Conservation (phyloP, 1,139 yeast genomes). For the Zygosaccharomyces pseudobailii region DNA sequence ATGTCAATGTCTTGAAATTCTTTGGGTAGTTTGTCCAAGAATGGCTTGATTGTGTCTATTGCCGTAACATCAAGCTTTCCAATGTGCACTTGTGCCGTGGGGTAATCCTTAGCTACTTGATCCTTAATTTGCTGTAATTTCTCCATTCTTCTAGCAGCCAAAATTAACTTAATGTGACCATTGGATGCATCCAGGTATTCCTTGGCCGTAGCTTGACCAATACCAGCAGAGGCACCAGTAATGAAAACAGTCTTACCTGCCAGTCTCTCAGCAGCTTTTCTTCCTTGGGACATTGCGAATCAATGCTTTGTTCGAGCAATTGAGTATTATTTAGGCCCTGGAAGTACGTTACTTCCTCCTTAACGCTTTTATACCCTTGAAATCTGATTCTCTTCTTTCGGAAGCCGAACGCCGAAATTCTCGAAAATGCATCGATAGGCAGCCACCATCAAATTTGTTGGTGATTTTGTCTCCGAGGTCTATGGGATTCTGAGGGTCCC, state of each 20-base stretch:
- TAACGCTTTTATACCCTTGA: background rate
- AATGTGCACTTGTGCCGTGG: slow-evolving; percentile 47
- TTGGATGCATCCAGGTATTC: slow-evolving; percentile 67
- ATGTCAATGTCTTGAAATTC: slow-evolving; percentile 60
- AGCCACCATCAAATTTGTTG: background rate
- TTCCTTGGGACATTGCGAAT: slow-evolving; percentile 37
- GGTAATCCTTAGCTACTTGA: slow-evolving; percentile 43
- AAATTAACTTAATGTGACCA: slow-evolving; percentile 60
- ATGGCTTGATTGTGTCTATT: slow-evolving; percentile 46
- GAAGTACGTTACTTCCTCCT: no score
- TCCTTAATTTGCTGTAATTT: slow-evolving; percentile 45
- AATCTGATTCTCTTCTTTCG: background rate
- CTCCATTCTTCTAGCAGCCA: slow-evolving; percentile 67
- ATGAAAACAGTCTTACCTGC: slow-evolving; percentile 42
- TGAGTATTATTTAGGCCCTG: background rate
- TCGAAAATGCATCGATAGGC: background rate
- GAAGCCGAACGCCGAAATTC: background rate
- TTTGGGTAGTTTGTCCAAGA: slow-evolving; percentile 46
- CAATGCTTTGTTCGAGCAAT: background rate
- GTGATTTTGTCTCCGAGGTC: no score
- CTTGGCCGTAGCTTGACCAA: slow-evolving; percentile 71
- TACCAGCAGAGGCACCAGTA: slow-evolving; percentile 49
- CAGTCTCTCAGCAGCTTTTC: slow-evolving; percentile 38
- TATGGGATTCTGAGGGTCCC: no score
- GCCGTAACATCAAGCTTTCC: slow-evolving; percentile 58